Evolutionary conservation across 495 filamentous ascomycete genomes (phyloP).

Genomic region (Podospora didyma): DNA sequence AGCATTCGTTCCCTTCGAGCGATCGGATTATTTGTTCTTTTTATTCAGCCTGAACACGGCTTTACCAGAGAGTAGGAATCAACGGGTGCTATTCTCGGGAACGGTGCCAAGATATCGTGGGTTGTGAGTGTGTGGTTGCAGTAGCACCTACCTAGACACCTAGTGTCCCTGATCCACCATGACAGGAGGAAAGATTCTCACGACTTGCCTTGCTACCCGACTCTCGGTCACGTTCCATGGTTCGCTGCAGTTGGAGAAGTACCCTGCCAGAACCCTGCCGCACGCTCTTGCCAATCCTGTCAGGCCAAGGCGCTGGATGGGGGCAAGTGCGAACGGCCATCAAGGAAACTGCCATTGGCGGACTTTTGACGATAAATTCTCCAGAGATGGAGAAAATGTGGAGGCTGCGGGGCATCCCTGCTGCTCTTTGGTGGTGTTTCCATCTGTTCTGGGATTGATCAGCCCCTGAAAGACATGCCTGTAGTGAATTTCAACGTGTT

Average conservation of each 20-base stretch:
- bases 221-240: too few relatives aligned
- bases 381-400: constrained; percentile 12
- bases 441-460: not conserved
- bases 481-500: too few relatives aligned
- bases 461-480: too few relatives aligned
- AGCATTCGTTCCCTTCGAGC: constrained; percentile 3
- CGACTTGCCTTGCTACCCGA: too few relatives aligned
- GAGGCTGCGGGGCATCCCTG: constrained; percentile 11
- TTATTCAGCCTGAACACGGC: not conserved
- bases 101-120: not conserved
- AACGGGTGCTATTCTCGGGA: not conserved
- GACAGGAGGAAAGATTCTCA: too few relatives aligned
- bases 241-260: too few relatives aligned
- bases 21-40: not conserved
- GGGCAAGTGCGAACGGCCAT: not conserved
- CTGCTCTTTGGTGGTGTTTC: not conserved
- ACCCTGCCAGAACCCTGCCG: not conserved
- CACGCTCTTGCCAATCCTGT: not conserved
- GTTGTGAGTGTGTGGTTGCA: not conserved
- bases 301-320: not conserved
- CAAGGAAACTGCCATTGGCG: constrained; percentile 13
- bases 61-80: not conserved
- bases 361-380: constrained; percentile 14
- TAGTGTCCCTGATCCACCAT: too few relatives aligned
- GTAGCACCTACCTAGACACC: too few relatives aligned